These are phyloP conservation scores for Aspergillus melleus DNA, from an alignment of 2,329 filamentous ascomycete species.

Conservation along the genomic window DNA sequence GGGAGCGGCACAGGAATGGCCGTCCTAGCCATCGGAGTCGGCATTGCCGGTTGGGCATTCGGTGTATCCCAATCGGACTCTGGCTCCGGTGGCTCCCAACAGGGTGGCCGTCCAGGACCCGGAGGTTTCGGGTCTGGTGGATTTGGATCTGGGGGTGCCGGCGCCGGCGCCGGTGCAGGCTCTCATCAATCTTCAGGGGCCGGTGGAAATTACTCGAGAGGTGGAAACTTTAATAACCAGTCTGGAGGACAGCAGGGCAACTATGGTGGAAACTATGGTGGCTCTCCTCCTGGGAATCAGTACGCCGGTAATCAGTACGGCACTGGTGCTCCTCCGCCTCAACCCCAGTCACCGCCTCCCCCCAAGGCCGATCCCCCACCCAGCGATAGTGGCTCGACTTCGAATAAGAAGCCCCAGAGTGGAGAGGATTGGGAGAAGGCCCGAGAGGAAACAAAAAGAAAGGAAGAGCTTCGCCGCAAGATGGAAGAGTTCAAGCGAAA, in stretches of 20 bases:
- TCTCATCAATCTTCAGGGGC: conserved; percentile 13
- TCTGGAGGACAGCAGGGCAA: conserved; percentile 28
- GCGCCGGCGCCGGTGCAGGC: conserved; percentile 10
- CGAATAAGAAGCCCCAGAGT: conserved; percentile 14
- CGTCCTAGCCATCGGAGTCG: conserved; percentile 70
- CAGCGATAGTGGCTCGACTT: conserved; percentile 16
- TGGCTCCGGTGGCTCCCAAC: background rate
- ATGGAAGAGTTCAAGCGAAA: conserved; percentile 41
- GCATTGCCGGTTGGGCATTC: conserved; percentile 74
- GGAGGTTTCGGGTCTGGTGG: conserved; percentile 20
- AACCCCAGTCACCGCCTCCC: conserved; percentile 25
- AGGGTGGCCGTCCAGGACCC: conserved; percentile 25
- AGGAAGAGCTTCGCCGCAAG: conserved; percentile 39
- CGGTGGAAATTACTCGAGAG: conserved; percentile 26
- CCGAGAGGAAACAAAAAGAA: conserved; percentile 34
- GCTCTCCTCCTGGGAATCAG: conserved; percentile 30
- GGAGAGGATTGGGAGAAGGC: conserved; percentile 30
- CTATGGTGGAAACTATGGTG: conserved; percentile 31
- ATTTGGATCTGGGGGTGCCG: conserved; percentile 20
- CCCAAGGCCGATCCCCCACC: conserved; percentile 19
- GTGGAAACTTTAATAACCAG: conserved; percentile 25
- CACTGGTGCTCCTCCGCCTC: conserved; percentile 23
- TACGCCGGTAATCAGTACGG: conserved; percentile 37
- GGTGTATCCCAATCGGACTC: conserved; percentile 62
- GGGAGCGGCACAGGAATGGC: conserved; percentile 73